Percentiles rank a stretch among this genome's conserved stretches.
Evolutionary conservation across 2,329 filamentous ascomycete genomes (phyloP).

Genomic region (Fusarium neocosmosporiellum): DNA sequence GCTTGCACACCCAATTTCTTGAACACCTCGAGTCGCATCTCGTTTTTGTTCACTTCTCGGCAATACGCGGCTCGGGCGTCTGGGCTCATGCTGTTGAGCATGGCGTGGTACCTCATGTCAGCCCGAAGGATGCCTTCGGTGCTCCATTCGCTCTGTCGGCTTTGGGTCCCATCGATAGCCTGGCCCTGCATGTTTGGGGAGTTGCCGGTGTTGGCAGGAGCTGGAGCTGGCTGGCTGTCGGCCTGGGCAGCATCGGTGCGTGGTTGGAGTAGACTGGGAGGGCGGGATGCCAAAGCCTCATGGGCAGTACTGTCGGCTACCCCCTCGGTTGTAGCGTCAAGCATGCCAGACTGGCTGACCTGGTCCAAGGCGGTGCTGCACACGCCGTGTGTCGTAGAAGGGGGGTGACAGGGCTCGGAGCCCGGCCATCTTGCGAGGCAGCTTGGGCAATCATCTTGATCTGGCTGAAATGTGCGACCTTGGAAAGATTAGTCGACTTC

Average conservation of each 20-base stretch:
- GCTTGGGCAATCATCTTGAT: neutral
- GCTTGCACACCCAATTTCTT: neutral
- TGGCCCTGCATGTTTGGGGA: neutral
- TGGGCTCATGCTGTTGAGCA: neutral
- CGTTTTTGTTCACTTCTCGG: neutral
- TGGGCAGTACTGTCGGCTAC: neutral
- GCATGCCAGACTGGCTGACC: neutral
- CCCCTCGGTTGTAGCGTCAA: accelerated
- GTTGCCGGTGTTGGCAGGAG: neutral
- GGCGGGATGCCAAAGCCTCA: neutral
- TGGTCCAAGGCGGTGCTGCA: neutral
- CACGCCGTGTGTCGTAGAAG: neutral
- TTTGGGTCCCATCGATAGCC: no score
- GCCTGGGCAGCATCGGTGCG: neutral
- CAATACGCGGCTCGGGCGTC: neutral
- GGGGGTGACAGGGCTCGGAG: neutral
- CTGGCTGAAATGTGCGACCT: neutral
- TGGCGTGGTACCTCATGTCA: no score
- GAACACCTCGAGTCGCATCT: neutral
- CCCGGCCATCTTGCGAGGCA: neutral
- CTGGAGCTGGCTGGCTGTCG: neutral
- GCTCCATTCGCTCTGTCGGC: no score
- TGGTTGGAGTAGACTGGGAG: neutral
- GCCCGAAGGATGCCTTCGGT: no score
- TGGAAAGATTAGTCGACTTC: neutral